phyloP scores from a whole-genome alignment of 768 basidiomycete species.

The Rhodosporidiobolus odoratus region DNA sequence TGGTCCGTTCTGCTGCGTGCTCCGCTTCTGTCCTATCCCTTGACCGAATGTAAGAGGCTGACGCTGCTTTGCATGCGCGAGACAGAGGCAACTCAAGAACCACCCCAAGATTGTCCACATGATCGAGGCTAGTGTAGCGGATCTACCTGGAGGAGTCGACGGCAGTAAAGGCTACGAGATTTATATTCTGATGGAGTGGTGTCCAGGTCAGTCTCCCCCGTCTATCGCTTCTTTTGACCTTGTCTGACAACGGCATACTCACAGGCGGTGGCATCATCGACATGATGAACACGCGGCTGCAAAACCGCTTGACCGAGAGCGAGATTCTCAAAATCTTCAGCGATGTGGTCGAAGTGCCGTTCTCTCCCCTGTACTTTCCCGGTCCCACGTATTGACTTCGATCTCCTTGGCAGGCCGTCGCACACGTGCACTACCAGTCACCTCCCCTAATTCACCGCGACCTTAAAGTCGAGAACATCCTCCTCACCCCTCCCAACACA shows the following conservation, averaged over 20 bases:
- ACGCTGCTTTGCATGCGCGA: constrained; percentile 46
- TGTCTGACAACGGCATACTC: no score
- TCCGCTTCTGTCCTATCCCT: constrained; percentile 35
- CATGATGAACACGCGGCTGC: constrained; percentile 95
- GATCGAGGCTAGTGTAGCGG: constrained; percentile 89
- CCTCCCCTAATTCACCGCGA: constrained; percentile 92
- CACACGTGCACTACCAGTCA: constrained; percentile 87
- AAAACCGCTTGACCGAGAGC: constrained; percentile 87
- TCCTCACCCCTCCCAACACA: constrained; percentile 72
- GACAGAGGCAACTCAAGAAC: constrained; percentile 57
- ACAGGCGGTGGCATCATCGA: constrained; percentile 96
- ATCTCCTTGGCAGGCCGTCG: constrained; percentile 58
- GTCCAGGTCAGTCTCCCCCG: constrained; percentile 59
- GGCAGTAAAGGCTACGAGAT: constrained; percentile 64
- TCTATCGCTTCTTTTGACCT: constrained; percentile 13
- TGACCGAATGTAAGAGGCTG: no score
- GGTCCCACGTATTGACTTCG: neutral
- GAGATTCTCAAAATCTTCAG: constrained; percentile 98
- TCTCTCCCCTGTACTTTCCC: constrained; percentile 1
- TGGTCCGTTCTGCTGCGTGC: constrained; percentile 63
- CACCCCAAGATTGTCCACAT: constrained; percentile 94
- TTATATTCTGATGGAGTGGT: constrained; percentile 98
- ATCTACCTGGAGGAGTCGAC: constrained; percentile 62
- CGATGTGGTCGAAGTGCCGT: constrained; percentile 76
- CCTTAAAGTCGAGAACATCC: constrained; percentile 97